Evolutionary conservation across 345 rosid species (phyloP).

Genomic region (Brassica rapa): DNA sequence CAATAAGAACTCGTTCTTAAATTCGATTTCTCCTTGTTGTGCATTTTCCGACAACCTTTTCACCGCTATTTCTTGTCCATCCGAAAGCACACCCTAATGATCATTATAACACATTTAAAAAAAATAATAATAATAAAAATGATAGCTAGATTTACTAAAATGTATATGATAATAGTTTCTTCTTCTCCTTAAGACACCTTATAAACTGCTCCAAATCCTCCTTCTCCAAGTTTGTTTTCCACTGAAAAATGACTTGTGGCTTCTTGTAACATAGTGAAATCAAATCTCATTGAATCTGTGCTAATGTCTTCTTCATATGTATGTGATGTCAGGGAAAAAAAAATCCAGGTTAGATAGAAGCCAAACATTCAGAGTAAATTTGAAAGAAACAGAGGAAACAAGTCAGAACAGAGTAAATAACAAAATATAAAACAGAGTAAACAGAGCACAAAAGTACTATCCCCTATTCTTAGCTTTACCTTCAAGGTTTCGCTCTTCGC

Average conservation of each 20-base stretch:
- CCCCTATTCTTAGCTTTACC: neutral
- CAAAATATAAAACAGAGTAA: neutral
- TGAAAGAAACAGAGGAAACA: slow-evolving; percentile 3
- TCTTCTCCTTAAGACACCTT: slow-evolving; percentile 19
- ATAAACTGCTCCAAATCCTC: slow-evolving; percentile 43
- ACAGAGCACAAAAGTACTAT: neutral
- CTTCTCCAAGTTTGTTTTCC: slow-evolving; percentile 41
- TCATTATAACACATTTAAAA: neutral
- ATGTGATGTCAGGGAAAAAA: neutral
- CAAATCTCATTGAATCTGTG: slow-evolving; percentile 25
- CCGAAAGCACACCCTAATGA: slow-evolving; percentile 33
- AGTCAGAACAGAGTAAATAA: neutral
- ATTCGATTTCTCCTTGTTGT: slow-evolving; percentile 47
- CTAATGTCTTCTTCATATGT: slow-evolving; percentile 10
- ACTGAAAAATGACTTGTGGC: slow-evolving; percentile 35
- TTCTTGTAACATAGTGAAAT: slow-evolving; percentile 30
- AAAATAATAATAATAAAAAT: neutral
- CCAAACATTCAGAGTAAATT: neutral
- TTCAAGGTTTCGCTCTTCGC: neutral
- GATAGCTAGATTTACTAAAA: neutral
- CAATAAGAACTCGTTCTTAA: slow-evolving; percentile 52
- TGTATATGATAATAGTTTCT: slow-evolving; percentile 4
- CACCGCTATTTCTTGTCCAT: slow-evolving; percentile 41
- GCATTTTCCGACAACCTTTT: slow-evolving; percentile 38
- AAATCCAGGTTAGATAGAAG: neutral